phyloP scores from a whole-genome alignment of 805 yeast genomes.

The Tetrapisispora phaffii region DNA sequence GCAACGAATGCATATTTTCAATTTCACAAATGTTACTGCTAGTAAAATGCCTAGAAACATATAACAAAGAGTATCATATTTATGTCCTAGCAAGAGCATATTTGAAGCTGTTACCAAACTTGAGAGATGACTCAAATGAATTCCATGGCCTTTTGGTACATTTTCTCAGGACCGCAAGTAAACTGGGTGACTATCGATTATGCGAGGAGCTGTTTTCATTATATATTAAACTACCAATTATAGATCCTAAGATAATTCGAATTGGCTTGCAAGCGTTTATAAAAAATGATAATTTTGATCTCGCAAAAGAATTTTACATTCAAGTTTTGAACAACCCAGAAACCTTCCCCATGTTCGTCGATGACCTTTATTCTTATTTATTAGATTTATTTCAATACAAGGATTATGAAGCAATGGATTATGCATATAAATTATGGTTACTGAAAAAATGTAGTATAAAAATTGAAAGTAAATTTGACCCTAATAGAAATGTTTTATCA shows the following conservation, averaged over 20 bases:
- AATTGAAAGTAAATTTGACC: slow-evolving; percentile 3
- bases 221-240: slow-evolving; percentile 18
- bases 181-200: slow-evolving; percentile 12
- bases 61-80: slow-evolving; percentile 11
- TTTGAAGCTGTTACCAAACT: slow-evolving; percentile 4
- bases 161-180: slow-evolving; percentile 13
- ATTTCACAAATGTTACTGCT: slow-evolving; percentile 12
- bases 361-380: slow-evolving; percentile 14
- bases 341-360: slow-evolving; percentile 17
- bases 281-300: slow-evolving; percentile 18
- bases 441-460: slow-evolving; percentile 7
- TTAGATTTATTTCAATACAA: slow-evolving; percentile 9
- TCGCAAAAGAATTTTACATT: slow-evolving; percentile 26
- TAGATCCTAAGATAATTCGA: slow-evolving; percentile 13
- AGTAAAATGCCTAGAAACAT: slow-evolving; percentile 7
- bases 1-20: slow-evolving; percentile 10
- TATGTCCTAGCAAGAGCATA: slow-evolving; percentile 14
- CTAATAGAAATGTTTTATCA: slow-evolving; percentile 9
- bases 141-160: slow-evolving; percentile 10
- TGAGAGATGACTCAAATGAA: background rate
- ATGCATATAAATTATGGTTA: slow-evolving; percentile 20
- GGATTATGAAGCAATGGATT: slow-evolving; percentile 15
- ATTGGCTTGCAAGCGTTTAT: slow-evolving; percentile 24
- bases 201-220: slow-evolving; percentile 24
- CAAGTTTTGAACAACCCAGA: slow-evolving; percentile 24